Base-by-base conservation (phyloP, 2,329 filamentous ascomycete genomes). In the Plectosphaerella sp. region DNA sequence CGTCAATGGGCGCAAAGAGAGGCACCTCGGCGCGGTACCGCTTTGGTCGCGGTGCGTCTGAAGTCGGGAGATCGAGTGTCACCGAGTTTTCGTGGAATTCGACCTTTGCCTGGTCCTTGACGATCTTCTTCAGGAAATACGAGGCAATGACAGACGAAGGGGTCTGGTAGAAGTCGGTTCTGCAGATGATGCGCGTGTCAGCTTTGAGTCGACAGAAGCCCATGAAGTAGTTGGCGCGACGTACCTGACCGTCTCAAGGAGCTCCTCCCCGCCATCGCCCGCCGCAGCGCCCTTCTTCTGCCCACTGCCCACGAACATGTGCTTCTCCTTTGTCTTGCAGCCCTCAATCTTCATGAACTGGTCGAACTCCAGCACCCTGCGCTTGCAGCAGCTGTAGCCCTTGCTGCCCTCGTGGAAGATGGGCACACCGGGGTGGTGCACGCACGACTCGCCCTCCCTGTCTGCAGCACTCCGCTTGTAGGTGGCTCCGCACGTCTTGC, bases 341-440 rank as follows among this genome's bases (percentile, higher is more conserved):
- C 94, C 94, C 61, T 89, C 85, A 54, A 99, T 93, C 71, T 89
- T 94, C 86, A 99, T 86, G 72, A 99, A 99, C 70, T 97, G 88
- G 68, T 99, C 92, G 70, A 99, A 99, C 67, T 99, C 94, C 54
- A 99, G 74, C 53, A 99, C 94, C 37, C 91, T 82, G 62, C 91
- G 80, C 81, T 97, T 97, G 75, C 94, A 99, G 77, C 94, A 99
- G 54, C 86, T 91, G 79, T 94, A 99, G 1, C 94, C 94, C 76
- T 99, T 99, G 73, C 90, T 96, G 36, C 94, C 94, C 75, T 99
- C 94, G 69, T 99, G 94, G 74, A 99, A 99, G 59, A 99, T 87
- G 22, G 94, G 90, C 20, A 81, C 83, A 5, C 94, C 94, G 0
- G 94, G 92, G 71, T 99, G 94, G 65, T 96, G 87, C 46, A 89